A percentile compares a stretch with the other conserved stretches of the same genome.
These are phyloP conservation scores for Xanthoconium purpureum DNA, from an alignment of 768 basidiomycete genomes.

Conservation along the genomic window DNA sequence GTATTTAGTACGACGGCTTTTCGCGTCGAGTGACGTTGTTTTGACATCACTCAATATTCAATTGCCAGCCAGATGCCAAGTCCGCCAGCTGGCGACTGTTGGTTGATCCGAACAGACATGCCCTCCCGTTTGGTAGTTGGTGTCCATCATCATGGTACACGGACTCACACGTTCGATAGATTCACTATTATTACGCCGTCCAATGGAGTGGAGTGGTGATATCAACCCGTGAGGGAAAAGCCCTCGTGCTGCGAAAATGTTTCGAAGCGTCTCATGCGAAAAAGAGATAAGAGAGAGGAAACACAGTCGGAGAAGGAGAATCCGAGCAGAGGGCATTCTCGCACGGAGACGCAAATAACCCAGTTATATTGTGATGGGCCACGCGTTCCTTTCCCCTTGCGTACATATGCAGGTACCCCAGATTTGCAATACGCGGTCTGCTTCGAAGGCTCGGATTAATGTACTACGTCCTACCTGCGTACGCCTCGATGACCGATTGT, in stretches of 20 bases:
- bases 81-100: too few relatives aligned
- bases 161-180: neutral
- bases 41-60: too few relatives aligned
- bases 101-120: neutral
- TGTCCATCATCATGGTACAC: neutral
- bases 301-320: neutral
- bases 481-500: conserved; percentile 47
- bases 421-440: neutral
- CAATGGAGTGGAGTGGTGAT: neutral
- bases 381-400: neutral
- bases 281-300: neutral
- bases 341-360: neutral
- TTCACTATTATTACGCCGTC: neutral
- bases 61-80: too few relatives aligned
- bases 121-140: neutral
- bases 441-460: neutral
- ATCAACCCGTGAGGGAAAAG: neutral
- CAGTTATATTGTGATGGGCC: neutral
- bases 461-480: conserved; percentile 15
- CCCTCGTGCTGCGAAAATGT: neutral
- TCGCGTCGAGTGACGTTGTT: too few relatives aligned
- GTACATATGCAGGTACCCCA: neutral
- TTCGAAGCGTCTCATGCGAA: too few relatives aligned
- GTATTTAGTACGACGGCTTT: too few relatives aligned
- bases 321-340: conserved; percentile 7